Base-by-base conservation (phyloP, 129 eudicot species). In the Pittosporum tobira region DNA sequence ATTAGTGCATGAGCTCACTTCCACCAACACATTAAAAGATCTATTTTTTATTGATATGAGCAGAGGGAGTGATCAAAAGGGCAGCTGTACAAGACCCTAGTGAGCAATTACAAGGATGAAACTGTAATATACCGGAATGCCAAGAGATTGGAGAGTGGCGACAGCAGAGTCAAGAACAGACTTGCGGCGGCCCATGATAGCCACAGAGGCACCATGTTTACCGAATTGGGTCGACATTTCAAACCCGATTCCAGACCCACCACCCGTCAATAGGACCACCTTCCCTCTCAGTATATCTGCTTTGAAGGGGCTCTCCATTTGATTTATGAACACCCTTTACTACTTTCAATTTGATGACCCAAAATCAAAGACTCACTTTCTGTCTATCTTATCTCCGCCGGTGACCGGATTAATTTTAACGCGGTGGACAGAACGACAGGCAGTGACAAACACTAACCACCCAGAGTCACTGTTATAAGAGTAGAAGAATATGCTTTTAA, bases 231-330 rank as follows among this genome's bases (percentile, higher is more conserved):
- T 75, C 9, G 98, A 80, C 0, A 91, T 91, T 79, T 83, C 95
- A 51, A 69, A 78, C 44, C 98, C 98, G 52, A 91, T 91, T 19
- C 98, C 98, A 16, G 98, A 91, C 7, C 85, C 95, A 13, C 98
- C 98, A 6, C 95, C 98, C 13, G 95, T 86, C 40, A 91, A 57
- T 7, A 91, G 77, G 4, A 94, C 98, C 27, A 91, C 98, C 53
- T 86, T 80, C 18, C 98, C 98, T 66, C 62, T 74, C 23, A 91
- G 77, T 7, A 81, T 63, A 26, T 86, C 78, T 42, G 68, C 59
- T 61, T 83, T 86, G 79, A 83, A 91, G 3, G 98, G 98, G 15
- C 94, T 82, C 63, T 73, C 84, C 87, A 74, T 75, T 51, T 46
- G 46, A 40, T 13, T 14, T 15, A 40, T 0, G 46, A 1, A 40